Conservation (phyloP, 495 filamentous ascomycete genomes). For the Penicillium maclennaniae region DNA sequence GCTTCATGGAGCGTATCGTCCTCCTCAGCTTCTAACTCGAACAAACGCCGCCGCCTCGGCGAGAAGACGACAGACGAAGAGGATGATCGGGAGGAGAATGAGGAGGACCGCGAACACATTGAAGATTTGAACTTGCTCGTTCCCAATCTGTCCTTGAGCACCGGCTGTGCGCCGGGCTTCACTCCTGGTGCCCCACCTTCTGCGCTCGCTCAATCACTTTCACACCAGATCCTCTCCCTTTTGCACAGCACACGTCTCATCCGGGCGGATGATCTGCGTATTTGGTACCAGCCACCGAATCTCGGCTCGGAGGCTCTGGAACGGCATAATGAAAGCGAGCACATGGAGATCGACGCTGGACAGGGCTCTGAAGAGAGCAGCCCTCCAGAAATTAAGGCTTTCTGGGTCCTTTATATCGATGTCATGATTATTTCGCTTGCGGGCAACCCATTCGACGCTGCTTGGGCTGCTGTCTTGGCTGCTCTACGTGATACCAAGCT, state of each 20-base stretch:
- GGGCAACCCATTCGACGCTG: conserved; percentile 84
- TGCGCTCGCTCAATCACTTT: conserved; percentile 74
- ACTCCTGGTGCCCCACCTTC: conserved; percentile 79
- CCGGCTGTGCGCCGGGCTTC: conserved; percentile 81
- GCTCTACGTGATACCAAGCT: conserved; percentile 76
- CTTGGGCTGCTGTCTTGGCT: conserved; percentile 78
- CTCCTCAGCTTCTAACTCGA: conserved; percentile 19
- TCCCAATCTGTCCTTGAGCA: conserved; percentile 85
- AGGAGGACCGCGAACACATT: conserved; percentile 53
- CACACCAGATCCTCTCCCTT: conserved; percentile 69
- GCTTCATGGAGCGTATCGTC: conserved; percentile 55
- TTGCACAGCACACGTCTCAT: conserved; percentile 66
- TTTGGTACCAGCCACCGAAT: conserved; percentile 59
- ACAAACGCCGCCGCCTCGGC: conserved; percentile 30
- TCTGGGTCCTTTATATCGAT: conserved; percentile 93
- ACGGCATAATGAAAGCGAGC: conserved; percentile 40
- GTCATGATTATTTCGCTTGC: conserved; percentile 85
- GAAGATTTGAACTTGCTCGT: conserved; percentile 70
- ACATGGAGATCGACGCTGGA: conserved; percentile 40
- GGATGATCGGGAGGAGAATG: conserved; percentile 17
- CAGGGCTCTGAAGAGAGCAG: conserved; percentile 12
- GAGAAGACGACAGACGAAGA: conserved; percentile 7
- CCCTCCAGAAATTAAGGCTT: conserved; percentile 64
- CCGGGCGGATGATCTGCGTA: conserved; percentile 56
- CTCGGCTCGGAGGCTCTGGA: conserved; percentile 30